Base-by-base conservation (phyloP, 2,329 filamentous ascomycete genomes). In the Fusarium citri region DNA sequence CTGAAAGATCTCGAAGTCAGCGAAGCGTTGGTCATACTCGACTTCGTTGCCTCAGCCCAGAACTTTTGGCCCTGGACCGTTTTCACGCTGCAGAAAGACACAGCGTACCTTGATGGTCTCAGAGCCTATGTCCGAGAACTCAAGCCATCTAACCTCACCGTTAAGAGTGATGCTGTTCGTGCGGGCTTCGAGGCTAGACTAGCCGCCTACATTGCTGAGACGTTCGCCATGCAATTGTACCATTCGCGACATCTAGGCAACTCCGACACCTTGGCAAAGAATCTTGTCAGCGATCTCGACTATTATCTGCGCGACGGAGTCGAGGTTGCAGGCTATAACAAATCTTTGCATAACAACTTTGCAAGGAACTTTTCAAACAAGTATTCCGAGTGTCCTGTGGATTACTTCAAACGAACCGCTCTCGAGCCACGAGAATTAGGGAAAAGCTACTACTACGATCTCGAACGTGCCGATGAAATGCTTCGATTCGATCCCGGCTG, bases 21-120 rank as follows among this genome's bases (percentile, higher is more conserved):
- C 34, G 88, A 94, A 67, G 88, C 91, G 6, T 83, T 94, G 23
- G 89, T 92, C 1, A 89, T 98, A 73, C 85, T 99, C 18, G 91
- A 95, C 73, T 98, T 98, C 78, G 89, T 98, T 40, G 90, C 93
- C 4, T 89, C 92, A 5, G 93, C 95, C 7, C 94, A 98, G 76
- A 96, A 97, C 78, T 93, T 94, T 76, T 98, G 95, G 95, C 92
- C 94, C 2, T 97, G 95, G 93, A 94, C 94, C 2, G 94, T 97
- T 59, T 91, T 93, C 59, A 90, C 92, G 41, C 83, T 97, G 37
- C 89, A 92, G 66, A 90, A 90, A 63, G 92, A 97, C 74, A 86
- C 87, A 1, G 83, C 85, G 1, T 95, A 97, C 74, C 86, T 98
- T 59, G 84, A 88, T 43, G 88, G 89, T 58, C 85, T 97, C 20